phyloP scores from a whole-genome alignment of 2,329 filamentous ascomycete genomes.

The Cladosporium phlei region DNA sequence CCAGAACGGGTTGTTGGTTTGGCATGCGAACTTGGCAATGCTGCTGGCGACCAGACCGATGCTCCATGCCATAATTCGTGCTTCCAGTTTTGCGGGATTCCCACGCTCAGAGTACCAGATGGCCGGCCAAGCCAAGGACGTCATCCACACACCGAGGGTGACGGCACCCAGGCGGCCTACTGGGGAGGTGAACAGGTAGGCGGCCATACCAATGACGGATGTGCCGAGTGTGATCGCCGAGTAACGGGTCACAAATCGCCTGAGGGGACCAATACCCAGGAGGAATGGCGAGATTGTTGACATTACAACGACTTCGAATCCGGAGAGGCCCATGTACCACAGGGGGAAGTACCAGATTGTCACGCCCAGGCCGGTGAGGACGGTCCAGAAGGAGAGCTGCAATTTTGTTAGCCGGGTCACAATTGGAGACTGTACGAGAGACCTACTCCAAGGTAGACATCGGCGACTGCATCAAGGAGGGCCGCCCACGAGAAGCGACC shows the following conservation, averaged over 20 bases:
- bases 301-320: conserved; percentile 88
- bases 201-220: conserved; percentile 71
- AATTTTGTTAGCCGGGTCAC: conserved; percentile 9
- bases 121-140: conserved; percentile 78
- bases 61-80: conserved; percentile 72
- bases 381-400: conserved; percentile 92
- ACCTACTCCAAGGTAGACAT: conserved; percentile 85
- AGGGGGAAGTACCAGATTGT: conserved; percentile 97
- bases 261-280: conserved; percentile 65
- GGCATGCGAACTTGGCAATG: conserved; percentile 85
- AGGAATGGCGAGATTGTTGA: conserved; percentile 75
- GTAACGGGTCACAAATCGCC: conserved; percentile 61
- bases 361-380: conserved; percentile 82
- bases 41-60: conserved; percentile 80
- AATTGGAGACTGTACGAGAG: not conserved
- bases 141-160: conserved; percentile 73
- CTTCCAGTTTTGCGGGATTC: conserved; percentile 71
- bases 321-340: conserved; percentile 98
- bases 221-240: conserved; percentile 66
- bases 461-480: conserved; percentile 74
- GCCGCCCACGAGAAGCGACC: conserved; percentile 68
- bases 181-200: conserved; percentile 71
- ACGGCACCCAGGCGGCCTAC: conserved; percentile 73
- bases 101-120: conserved; percentile 73
- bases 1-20: conserved; percentile 96